Percentiles rank a stretch among this genome's conserved stretches.
Evolutionary conservation across 208 protist genomes (phyloP).

Genomic region (Wallacemonas sp.): DNA sequence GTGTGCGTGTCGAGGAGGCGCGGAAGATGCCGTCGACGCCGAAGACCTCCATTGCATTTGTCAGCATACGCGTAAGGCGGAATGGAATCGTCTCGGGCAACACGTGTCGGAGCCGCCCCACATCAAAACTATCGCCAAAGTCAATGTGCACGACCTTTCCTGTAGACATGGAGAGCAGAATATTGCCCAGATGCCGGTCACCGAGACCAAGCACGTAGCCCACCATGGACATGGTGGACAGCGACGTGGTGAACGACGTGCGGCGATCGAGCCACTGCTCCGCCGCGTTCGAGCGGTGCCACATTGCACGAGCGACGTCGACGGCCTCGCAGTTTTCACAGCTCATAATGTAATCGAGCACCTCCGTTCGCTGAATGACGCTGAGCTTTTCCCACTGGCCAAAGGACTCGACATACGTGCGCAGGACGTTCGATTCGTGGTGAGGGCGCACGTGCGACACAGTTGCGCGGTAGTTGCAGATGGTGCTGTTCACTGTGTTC

Average conservation of each 20-base stretch:
- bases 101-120: constrained; percentile 97
- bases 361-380: constrained; percentile 95
- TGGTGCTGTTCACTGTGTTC: constrained; percentile 98
- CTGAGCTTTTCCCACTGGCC: constrained; percentile 87
- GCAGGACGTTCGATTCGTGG: constrained; percentile 78
- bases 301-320: constrained; percentile 92
- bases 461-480: constrained; percentile 96
- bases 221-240: constrained; percentile 99
- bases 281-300: constrained; percentile 95
- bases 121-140: constrained; percentile 99
- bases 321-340: constrained; percentile 89
- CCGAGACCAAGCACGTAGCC: constrained; percentile 95
- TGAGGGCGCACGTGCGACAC: constrained; percentile 85
- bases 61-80: constrained; percentile 99
- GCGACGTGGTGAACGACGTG: constrained; percentile 97
- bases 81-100: constrained; percentile 99
- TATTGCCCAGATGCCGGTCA: constrained; percentile 99
- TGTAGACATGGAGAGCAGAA: constrained; percentile 98
- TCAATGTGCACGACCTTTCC: constrained; percentile 99
- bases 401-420: constrained; percentile 87
- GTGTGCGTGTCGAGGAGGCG: constrained; percentile 96
- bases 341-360: constrained; percentile 98
- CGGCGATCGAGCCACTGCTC: constrained; percentile 99
- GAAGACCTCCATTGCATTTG: constrained; percentile 99
- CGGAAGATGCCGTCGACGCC: constrained; percentile 99